phyloP scores from a whole-genome alignment of 257 asterid genomes.

The Solanum neorickii region DNA sequence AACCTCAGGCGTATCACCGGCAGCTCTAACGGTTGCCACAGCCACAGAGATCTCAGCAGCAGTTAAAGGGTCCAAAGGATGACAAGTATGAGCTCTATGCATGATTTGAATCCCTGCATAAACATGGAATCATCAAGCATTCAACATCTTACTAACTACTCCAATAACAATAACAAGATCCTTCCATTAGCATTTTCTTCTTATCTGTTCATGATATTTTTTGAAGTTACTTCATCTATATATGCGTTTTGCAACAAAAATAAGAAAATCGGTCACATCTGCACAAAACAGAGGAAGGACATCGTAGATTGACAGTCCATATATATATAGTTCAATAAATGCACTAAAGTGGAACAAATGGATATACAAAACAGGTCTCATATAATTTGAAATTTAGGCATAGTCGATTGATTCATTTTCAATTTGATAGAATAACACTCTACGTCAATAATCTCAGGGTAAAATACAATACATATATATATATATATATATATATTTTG shows the following conservation, averaged over 20 bases:
- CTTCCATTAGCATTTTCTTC: background rate
- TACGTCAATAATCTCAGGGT: background rate
- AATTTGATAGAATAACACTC: background rate
- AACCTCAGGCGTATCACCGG: slow-evolving; percentile 99
- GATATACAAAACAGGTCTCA: background rate
- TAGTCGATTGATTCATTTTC: background rate
- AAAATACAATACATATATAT: background rate
- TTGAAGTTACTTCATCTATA: background rate
- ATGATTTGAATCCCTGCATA: slow-evolving; percentile 46
- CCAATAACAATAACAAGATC: background rate
- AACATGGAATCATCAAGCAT: background rate
- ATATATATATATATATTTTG: background rate
- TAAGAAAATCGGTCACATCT: background rate
- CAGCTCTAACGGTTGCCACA: slow-evolving; percentile 89
- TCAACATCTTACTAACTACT: background rate
- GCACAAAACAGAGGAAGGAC: background rate
- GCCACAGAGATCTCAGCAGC: slow-evolving; percentile 89
- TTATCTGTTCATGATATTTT: background rate
- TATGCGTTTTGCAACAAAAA: background rate
- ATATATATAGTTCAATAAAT: background rate
- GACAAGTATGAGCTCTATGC: slow-evolving; percentile 70
- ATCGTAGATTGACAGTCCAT: background rate
- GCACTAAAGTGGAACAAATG: background rate
- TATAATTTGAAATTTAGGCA: background rate
- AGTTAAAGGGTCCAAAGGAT: slow-evolving; percentile 92